These are phyloP conservation scores for Salpingoeca rosetta DNA, from an alignment of 78 protist genomes.

Conservation along the genomic window DNA sequence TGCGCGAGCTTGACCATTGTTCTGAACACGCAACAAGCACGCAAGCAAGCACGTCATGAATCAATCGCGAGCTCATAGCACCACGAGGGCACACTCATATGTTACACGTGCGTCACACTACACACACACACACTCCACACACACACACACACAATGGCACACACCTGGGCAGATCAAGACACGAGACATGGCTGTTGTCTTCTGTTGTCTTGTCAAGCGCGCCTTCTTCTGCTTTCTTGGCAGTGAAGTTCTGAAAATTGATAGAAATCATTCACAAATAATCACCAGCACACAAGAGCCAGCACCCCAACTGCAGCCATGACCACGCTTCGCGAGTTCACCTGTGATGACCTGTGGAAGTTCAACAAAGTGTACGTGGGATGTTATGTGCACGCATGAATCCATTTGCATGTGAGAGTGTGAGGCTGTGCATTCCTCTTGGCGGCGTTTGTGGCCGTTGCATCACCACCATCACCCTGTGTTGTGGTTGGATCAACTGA, in stretches of 20 bases:
- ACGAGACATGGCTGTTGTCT: not conserved
- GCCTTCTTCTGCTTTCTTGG: not conserved
- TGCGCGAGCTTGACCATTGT: too few species aligned
- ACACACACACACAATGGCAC: not conserved
- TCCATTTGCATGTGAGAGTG: not conserved
- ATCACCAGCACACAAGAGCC: not conserved
- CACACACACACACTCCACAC: not conserved
- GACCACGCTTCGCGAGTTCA: slow-evolving; percentile 1
- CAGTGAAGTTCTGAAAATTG: not conserved
- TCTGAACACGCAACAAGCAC: too few species aligned
- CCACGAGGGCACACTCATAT: not conserved
- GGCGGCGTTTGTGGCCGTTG: not conserved
- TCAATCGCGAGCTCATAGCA: not conserved
- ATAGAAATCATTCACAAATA: not conserved
- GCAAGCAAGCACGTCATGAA: not conserved
- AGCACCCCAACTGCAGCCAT: not conserved
- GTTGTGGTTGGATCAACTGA: not conserved
- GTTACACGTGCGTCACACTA: not conserved
- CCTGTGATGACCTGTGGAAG: slow-evolving; percentile 8
- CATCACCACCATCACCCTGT: not conserved
- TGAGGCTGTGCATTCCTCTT: not conserved
- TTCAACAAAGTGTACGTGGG: slow-evolving; percentile 11
- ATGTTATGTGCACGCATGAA: not conserved
- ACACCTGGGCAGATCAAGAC: not conserved
- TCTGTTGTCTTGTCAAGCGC: not conserved